Evolutionary conservation across 2,329 filamentous ascomycete genomes (phyloP).

Genomic region (Alternaria atra): DNA sequence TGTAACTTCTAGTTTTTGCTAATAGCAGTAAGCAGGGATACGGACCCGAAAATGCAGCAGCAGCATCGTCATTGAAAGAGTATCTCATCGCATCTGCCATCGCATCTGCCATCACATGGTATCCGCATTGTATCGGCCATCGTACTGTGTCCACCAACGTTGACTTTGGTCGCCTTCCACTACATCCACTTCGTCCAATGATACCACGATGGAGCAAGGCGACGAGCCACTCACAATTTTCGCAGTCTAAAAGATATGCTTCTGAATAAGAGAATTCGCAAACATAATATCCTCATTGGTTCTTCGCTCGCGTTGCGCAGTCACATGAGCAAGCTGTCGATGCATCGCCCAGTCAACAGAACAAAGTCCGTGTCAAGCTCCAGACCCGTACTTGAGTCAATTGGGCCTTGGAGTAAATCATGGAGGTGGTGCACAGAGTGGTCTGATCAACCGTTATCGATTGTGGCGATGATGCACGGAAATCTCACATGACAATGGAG

Average conservation of each 20-base stretch:
- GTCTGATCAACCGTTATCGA: conserved; percentile 25
- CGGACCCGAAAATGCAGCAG: too few relatives aligned
- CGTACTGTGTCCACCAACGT: neutral
- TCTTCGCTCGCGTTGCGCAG: neutral
- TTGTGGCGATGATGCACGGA: conserved; percentile 25
- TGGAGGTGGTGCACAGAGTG: conserved; percentile 15
- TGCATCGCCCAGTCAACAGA: conserved; percentile 1
- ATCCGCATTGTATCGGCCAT: neutral
- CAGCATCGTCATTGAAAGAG: neutral
- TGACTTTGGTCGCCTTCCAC: neutral
- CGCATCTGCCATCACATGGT: neutral
- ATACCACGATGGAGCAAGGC: neutral
- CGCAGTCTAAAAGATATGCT: too few relatives aligned
- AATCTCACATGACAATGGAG: conserved; percentile 31
- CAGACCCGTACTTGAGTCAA: conserved; percentile 8
- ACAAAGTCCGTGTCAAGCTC: neutral
- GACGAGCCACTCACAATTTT: too few relatives aligned
- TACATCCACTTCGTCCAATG: neutral
- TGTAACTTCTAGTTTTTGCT: neutral
- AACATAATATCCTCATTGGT: neutral
- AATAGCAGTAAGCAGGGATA: neutral
- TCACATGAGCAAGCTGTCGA: neutral
- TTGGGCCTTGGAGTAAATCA: conserved; percentile 22
- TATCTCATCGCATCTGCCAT: neutral
- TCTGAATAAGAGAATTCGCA: neutral